A percentile compares a stretch with the other conserved stretches of the same genome.
phyloP scores from a whole-genome alignment of 208 protist genomes.

The Crithidia bombi region DNA sequence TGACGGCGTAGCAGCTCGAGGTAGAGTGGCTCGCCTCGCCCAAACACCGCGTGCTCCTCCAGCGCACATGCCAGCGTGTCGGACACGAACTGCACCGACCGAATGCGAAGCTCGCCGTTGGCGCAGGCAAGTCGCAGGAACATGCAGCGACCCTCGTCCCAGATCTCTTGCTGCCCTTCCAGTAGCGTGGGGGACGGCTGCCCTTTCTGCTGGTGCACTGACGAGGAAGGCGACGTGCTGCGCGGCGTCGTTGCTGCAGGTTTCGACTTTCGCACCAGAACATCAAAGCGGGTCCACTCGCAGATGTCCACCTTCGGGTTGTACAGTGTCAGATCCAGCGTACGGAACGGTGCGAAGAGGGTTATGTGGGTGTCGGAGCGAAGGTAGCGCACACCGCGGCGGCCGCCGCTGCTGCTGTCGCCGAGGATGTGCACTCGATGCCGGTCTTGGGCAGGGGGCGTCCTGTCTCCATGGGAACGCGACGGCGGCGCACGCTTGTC shows the following conservation, averaged over 20 bases:
- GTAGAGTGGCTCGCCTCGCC: conserved; percentile 61
- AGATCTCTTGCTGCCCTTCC: conserved; percentile 40
- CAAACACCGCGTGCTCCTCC: conserved; percentile 63
- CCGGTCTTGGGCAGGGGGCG: neutral
- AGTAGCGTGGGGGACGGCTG: conserved; percentile 7
- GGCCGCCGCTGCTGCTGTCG: neutral
- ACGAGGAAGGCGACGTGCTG: neutral
- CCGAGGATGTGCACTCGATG: neutral
- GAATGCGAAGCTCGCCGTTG: conserved; percentile 84
- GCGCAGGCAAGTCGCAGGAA: conserved; percentile 73
- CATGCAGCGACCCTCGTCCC: conserved; percentile 55
- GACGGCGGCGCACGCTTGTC: neutral
- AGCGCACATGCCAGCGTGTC: conserved; percentile 50
- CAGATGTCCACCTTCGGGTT: conserved; percentile 61
- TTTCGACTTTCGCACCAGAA: conserved; percentile 62
- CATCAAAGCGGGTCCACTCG: conserved; percentile 78
- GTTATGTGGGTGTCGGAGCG: conserved; percentile 57
- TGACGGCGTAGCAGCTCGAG: conserved; percentile 49
- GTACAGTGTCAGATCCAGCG: conserved; percentile 68
- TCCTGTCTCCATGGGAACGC: neutral
- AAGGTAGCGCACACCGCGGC: conserved; percentile 5
- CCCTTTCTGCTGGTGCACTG: neutral
- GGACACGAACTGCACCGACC: conserved; percentile 72
- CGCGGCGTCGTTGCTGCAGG: neutral
- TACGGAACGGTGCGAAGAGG: conserved; percentile 72